Evolutionary conservation across 805 yeast species (phyloP).

Genomic region (Komagataella pseudopastoris): DNA sequence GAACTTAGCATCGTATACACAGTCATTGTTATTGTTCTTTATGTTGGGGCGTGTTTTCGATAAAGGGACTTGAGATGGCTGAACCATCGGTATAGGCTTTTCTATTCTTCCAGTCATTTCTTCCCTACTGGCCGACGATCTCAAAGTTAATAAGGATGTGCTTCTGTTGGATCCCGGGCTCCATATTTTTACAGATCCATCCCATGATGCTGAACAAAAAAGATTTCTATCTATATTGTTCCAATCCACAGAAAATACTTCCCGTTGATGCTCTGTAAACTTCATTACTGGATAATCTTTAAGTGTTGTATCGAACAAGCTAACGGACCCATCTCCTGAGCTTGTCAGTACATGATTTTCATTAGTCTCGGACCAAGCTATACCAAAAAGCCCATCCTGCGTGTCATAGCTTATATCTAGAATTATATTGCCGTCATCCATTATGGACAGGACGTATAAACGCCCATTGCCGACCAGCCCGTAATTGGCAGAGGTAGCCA

Average conservation of each 20-base stretch:
- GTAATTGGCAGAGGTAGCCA: conserved; percentile 83
- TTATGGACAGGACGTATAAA: conserved; percentile 55
- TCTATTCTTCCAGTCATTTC: conserved; percentile 9
- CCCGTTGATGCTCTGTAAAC: conserved; percentile 57
- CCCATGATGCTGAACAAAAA: conserved; percentile 84
- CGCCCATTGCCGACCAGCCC: conserved; percentile 94
- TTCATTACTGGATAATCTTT: conserved; percentile 59
- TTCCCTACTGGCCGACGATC: conserved; percentile 15
- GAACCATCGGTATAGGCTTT: conserved; percentile 8
- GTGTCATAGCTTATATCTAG: conserved; percentile 61
- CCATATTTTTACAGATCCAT: conserved; percentile 78
- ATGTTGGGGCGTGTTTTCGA: conserved; percentile 19
- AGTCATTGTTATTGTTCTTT: conserved; percentile 28
- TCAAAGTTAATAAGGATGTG: conserved; percentile 42
- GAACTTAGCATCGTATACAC: conserved; percentile 69
- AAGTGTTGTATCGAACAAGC: conserved; percentile 64
- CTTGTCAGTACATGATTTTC: conserved; percentile 78
- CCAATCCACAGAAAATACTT: conserved; percentile 23
- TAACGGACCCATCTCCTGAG: conserved; percentile 82
- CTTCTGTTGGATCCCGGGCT: conserved; percentile 34
- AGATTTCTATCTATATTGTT: conserved; percentile 28
- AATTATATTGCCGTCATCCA: conserved; percentile 45
- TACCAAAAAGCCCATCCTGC: conserved; percentile 83
- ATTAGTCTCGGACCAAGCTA: conserved; percentile 83
- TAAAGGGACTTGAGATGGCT: conserved; percentile 14